A percentile compares a stretch with the other conserved stretches of the same genome.
These are phyloP conservation scores for Ustilago xerochloae DNA, from an alignment of 1,284 basidiomycete genomes.

Conservation along the genomic window DNA sequence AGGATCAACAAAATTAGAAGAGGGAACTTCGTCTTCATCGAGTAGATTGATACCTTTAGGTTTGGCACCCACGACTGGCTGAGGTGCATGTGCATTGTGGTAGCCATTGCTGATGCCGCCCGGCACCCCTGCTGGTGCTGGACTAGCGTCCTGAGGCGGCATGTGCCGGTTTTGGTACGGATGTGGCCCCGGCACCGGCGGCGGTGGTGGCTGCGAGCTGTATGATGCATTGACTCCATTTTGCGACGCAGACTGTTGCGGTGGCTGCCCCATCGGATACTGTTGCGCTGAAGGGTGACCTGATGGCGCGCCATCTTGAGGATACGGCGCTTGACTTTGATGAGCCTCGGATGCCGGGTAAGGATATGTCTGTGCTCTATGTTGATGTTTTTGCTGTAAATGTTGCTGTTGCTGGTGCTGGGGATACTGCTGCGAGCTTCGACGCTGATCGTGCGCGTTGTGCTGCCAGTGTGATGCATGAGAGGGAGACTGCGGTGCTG, in stretches of 20 bases:
- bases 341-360: conserved; percentile 13
- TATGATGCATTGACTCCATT: neutral
- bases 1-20: too few relatives aligned
- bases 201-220: too few relatives aligned
- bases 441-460: neutral
- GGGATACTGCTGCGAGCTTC: conserved; percentile 9
- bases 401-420: conserved; percentile 16
- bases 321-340: neutral
- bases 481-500: conserved; percentile 4
- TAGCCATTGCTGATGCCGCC: conserved; percentile 7
- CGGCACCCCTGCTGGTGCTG: neutral
- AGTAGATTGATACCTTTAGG: conserved; percentile 38
- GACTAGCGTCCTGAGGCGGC: neutral
- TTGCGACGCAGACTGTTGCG: conserved; percentile 3
- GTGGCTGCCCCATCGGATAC: neutral
- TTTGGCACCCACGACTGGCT: conserved; percentile 10
- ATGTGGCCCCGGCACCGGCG: conserved; percentile 14
- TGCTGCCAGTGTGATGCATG: conserved; percentile 15
- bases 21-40: conserved; percentile 32
- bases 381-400: conserved; percentile 16
- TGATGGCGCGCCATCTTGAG: neutral
- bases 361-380: conserved; percentile 21
- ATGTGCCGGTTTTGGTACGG: neutral
- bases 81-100: conserved; percentile 2
- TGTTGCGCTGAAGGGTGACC: neutral